Percentiles rank a stretch among this genome's conserved stretches.
Evolutionary conservation across 306 rosid species (phyloP).

Genomic region (Casuarina equisetifolia): DNA sequence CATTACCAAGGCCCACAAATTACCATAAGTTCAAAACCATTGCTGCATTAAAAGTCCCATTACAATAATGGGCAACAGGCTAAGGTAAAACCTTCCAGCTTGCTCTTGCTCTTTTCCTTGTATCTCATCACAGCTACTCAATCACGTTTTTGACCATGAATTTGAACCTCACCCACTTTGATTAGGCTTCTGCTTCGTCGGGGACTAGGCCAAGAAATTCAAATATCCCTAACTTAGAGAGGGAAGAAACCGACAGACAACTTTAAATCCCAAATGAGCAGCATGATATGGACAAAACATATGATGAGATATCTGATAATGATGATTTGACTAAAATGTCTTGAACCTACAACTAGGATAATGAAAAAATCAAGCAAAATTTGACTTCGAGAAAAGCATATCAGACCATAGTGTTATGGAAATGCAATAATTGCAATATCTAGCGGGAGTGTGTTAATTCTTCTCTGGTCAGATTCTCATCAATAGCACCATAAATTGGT

Average conservation of each 20-base stretch:
- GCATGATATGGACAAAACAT: neutral
- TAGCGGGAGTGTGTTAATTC: neutral
- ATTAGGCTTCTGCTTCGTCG: neutral
- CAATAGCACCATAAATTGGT: neutral
- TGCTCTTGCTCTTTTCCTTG: neutral
- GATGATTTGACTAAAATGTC: neutral
- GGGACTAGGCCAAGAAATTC: neutral
- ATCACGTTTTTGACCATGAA: neutral
- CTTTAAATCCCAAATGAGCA: neutral
- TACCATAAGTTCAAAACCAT: neutral
- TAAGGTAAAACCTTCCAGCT: neutral
- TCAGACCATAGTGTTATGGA: neutral
- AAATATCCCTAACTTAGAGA: neutral
- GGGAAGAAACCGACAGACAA: neutral
- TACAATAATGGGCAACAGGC: neutral
- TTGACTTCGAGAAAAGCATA: neutral
- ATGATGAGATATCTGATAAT: conserved; percentile 1
- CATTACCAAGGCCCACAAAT: conserved; percentile 16
- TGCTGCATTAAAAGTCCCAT: neutral
- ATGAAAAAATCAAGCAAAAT: neutral
- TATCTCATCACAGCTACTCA: neutral
- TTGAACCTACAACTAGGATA: neutral
- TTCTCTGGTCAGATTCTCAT: neutral
- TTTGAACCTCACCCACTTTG: neutral
- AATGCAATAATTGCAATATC: neutral